Base-by-base conservation (phyloP, 164 flowering plant species). In the Dillenia turbinata region DNA sequence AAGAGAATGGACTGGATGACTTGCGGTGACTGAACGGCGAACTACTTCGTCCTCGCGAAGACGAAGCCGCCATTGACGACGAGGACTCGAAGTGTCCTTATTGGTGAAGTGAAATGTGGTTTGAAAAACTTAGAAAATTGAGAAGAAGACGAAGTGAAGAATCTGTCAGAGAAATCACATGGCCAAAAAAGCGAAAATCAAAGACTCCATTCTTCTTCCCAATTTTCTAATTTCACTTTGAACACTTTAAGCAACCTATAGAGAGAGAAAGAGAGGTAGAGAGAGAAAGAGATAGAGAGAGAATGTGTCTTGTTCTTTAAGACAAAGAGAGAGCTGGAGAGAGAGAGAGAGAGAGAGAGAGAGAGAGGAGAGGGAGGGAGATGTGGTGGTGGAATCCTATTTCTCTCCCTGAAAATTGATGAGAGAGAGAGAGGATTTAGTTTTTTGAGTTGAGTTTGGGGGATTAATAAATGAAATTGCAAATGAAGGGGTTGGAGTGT, bases 31-130 rank as follows among this genome's bases (percentile, higher is more conserved):
- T 75, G 69, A 83, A 94, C 14, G 98, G 98, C 19, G 98, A 94
- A 73, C 95, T 89, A 72, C 97, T 89, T 56, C 96, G 68, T 56
- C 84, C 88, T 60, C 88, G 68, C 1, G 96, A 86, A 8, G 97
- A 89, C 9, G 89, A 86, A 0, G 78, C 71, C 64, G 87, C 85
- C 87, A 85, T 81, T 67, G 72, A 59, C 51, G 59, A 63, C 49
- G 57, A 61, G 66, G 24, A 44, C 40, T 15, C 56, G 5, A 8
- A 54, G 40, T 12, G 2, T 26, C 44, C 9, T n/a, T 47, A 56
- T 59, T 24, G 57, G 9, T 26, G 5, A 24, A 61, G 46, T 55
- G 67, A 15, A 57, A 44, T 8, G 22, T 19, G 22, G 22, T 19
- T 19, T 19, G 22, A 19, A 19, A 19, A 19, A 19, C 22, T 19